These are phyloP conservation scores for Epichloe festucae DNA, from an alignment of 2,329 filamentous ascomycete genomes.

Conservation along the genomic window DNA sequence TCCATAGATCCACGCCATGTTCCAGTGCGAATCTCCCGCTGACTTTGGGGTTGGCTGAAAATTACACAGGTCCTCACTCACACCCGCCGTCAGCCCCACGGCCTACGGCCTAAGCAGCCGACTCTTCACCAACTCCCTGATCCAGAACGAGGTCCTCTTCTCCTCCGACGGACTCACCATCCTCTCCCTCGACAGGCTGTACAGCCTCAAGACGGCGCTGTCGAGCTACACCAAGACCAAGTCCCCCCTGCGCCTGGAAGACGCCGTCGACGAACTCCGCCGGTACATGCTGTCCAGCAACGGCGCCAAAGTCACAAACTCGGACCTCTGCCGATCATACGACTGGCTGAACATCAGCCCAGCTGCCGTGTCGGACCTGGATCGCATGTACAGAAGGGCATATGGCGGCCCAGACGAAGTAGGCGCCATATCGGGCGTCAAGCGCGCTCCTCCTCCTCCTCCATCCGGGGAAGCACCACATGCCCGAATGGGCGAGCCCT, in stretches of 20 bases:
- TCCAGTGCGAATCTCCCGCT: too few relatives aligned
- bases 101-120: slow-evolving; percentile 34
- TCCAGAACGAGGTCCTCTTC: slow-evolving; percentile 50
- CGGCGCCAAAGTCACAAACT: slow-evolving; percentile 34
- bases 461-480: neutral
- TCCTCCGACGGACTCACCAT: slow-evolving; percentile 45
- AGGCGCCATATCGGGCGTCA: slow-evolving; percentile 32
- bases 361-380: slow-evolving; percentile 38
- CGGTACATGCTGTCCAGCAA: slow-evolving; percentile 43
- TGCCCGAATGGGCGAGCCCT: slow-evolving; percentile 7
- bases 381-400: slow-evolving; percentile 40
- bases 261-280: slow-evolving; percentile 50
- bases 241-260: slow-evolving; percentile 36
- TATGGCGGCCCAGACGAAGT: slow-evolving; percentile 37
- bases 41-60: neutral
- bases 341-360: slow-evolving; percentile 42
- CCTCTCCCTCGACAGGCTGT: slow-evolving; percentile 47
- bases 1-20: neutral
- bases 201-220: slow-evolving; percentile 50
- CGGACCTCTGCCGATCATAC: slow-evolving; percentile 41
- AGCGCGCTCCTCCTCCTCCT: slow-evolving; percentile 1
- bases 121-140: slow-evolving; percentile 42
- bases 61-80: slow-evolving; percentile 21
- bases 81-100: slow-evolving; percentile 28
- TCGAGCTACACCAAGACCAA: slow-evolving; percentile 39